These are phyloP conservation scores for Cavenderia fasciculata DNA, from an alignment of 78 protist genomes.

Conservation along the genomic window DNA sequence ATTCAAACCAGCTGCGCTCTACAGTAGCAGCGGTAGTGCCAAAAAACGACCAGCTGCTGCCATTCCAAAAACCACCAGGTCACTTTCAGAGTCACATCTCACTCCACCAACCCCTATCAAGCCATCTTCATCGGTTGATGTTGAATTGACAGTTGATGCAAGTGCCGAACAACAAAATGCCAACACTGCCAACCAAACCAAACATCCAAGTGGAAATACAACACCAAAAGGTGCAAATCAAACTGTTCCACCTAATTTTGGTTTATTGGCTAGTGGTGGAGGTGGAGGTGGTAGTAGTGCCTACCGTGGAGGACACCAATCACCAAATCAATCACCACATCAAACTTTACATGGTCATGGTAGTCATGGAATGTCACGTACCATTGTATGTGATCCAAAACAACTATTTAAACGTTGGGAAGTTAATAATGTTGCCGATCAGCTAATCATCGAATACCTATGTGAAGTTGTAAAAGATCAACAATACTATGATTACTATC, in stretches of 20 bases:
- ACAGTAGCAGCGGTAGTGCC: not conserved
- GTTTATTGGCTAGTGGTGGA: no score
- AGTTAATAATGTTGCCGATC: not conserved
- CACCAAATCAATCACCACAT: conserved; percentile 30
- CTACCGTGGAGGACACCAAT: no score
- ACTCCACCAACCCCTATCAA: not conserved
- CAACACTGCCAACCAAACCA: not conserved
- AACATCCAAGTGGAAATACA: no score
- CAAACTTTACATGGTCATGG: conserved; percentile 7
- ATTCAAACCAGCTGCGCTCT: not conserved
- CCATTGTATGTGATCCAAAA: conserved; percentile 5
- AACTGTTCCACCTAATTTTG: no score
- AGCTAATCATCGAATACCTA: conserved; percentile 30
- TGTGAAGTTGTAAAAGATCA: conserved; percentile 60
- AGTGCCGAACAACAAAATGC: not conserved
- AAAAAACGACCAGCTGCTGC: conserved; percentile 6
- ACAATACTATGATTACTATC: conserved; percentile 44
- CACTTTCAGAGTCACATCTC: conserved; percentile 46
- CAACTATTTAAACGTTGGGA: conserved; percentile 66
- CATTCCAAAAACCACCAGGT: conserved; percentile 14
- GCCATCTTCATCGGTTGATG: not conserved
- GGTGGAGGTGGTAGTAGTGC: no score
- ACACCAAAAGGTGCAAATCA: no score
- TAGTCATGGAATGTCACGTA: conserved; percentile 3
- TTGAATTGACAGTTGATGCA: no score